Evolutionary conservation across 1,284 basidiomycete genomes (phyloP).

Genomic region (Sporisorium exsertum): DNA sequence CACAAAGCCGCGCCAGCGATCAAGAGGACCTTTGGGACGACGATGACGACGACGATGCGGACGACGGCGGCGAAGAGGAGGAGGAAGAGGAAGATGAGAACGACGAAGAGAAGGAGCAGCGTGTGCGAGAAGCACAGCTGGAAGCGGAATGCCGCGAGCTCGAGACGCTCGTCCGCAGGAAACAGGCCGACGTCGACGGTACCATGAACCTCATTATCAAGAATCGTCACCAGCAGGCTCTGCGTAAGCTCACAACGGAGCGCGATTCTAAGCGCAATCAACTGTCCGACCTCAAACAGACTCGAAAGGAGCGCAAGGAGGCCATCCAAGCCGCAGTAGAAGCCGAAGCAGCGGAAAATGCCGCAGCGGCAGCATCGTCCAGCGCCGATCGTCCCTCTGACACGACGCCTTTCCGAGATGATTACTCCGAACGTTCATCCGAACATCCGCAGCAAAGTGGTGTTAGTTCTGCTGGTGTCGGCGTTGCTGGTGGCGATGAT

Average conservation of each 20-base stretch:
- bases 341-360: constrained; percentile 48
- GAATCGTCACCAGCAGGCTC: constrained; percentile 64
- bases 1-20: constrained; percentile 57
- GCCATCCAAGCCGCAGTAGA: constrained; percentile 57
- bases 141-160: constrained; percentile 68
- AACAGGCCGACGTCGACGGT: constrained; percentile 64
- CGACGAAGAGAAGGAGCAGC: constrained; percentile 62
- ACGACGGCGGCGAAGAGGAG: constrained; percentile 83
- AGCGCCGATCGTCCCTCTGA: constrained; percentile 20
- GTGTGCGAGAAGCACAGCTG: constrained; percentile 66
- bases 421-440: constrained; percentile 10
- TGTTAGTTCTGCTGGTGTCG: not conserved
- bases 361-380: constrained; percentile 18
- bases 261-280: constrained; percentile 65
- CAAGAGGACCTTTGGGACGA: constrained; percentile 64
- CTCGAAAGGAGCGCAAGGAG: constrained; percentile 59
- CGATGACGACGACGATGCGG: constrained; percentile 71
- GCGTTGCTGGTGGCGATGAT: not conserved
- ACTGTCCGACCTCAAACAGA: constrained; percentile 60
- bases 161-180: constrained; percentile 63
- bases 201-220: constrained; percentile 67
- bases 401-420: constrained; percentile 41
- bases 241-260: constrained; percentile 63
- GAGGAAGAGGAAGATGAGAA: constrained; percentile 73
- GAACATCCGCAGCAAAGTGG: constrained; percentile 54